Percentiles rank a stretch among this genome's conserved stretches.
Evolutionary conservation across 495 filamentous ascomycete genomes (phyloP).

Genomic region (Aspergillus sclerotiicarbonarius): DNA sequence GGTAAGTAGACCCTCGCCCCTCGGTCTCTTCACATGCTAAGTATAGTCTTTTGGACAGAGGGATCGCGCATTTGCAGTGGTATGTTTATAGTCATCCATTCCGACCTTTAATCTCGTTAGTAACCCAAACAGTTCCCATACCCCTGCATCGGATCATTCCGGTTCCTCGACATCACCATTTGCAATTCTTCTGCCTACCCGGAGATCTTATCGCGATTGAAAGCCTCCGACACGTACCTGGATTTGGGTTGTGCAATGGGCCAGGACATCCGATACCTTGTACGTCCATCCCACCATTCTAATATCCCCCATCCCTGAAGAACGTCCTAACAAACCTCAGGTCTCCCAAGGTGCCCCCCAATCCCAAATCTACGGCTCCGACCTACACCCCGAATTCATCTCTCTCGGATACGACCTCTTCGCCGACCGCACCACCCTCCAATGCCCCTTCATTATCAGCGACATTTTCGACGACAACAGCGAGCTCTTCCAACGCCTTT

Average conservation of each 20-base stretch:
- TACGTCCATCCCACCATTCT: constrained; percentile 9
- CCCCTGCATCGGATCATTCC: constrained; percentile 53
- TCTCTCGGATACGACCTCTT: constrained; percentile 51
- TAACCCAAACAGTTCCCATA: constrained; percentile 36
- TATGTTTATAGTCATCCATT: neutral
- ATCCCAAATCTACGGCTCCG: constrained; percentile 37
- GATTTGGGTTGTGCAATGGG: constrained; percentile 45
- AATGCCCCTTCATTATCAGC: constrained; percentile 45
- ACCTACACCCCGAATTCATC: constrained; percentile 40
- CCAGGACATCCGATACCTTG: constrained; percentile 38
- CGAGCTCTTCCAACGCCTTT: constrained; percentile 13
- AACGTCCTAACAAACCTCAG: neutral
- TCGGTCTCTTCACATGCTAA: neutral
- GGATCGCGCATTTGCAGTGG: constrained; percentile 3
- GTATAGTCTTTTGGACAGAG: neutral
- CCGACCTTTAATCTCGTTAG: constrained; percentile 8
- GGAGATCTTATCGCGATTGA: constrained; percentile 39
- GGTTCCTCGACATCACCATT: constrained; percentile 48
- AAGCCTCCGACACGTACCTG: constrained; percentile 30
- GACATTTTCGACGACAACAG: constrained; percentile 51
- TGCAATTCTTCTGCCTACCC: constrained; percentile 31
- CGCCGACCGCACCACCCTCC: constrained; percentile 39
- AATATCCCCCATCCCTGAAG: neutral
- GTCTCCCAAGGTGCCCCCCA: constrained; percentile 29
- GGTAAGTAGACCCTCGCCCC: constrained; percentile 23